These are phyloP conservation scores for Ophiocordyceps robertsii DNA, from an alignment of 2,329 filamentous ascomycete species.

Conservation along the genomic window DNA sequence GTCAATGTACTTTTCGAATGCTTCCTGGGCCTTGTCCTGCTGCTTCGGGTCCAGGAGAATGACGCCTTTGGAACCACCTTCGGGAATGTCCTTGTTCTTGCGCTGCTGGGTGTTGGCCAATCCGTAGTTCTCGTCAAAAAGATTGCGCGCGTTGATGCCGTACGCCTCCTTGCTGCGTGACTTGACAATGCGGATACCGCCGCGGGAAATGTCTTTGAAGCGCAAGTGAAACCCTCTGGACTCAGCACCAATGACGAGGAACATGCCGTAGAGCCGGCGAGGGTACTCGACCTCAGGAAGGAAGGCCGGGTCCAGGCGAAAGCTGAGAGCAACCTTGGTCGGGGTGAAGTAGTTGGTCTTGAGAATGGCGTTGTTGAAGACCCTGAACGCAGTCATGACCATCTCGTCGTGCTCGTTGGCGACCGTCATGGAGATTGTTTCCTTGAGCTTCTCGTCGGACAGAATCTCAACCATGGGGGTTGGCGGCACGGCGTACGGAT, in stretches of 20 bases:
- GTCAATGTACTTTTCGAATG: slow-evolving; percentile 99
- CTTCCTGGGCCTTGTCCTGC: slow-evolving; percentile 82
- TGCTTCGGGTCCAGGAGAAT: slow-evolving; percentile 87
- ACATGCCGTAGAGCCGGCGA: slow-evolving; percentile 92
- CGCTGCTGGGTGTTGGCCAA: slow-evolving; percentile 96
- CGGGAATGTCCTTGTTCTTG: slow-evolving; percentile 99
- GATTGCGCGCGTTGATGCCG: slow-evolving; percentile 84
- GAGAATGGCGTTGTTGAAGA: slow-evolving; percentile 85
- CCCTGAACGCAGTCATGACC: slow-evolving; percentile 92
- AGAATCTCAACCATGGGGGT: slow-evolving; percentile 54
- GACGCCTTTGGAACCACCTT: slow-evolving; percentile 96
- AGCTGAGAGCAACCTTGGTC: slow-evolving; percentile 95
- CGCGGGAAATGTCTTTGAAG: slow-evolving; percentile 92
- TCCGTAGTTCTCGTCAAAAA: slow-evolving; percentile 99
- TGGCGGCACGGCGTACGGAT: slow-evolving; percentile 37
- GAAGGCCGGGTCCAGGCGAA: slow-evolving; percentile 83
- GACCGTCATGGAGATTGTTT: slow-evolving; percentile 66
- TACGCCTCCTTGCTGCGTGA: slow-evolving; percentile 94
- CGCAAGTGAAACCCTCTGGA: slow-evolving; percentile 94
- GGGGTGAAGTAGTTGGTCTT: slow-evolving; percentile 98
- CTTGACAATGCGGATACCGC: slow-evolving; percentile 97
- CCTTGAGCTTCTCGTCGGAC: slow-evolving; percentile 59
- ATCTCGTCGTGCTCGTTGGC: slow-evolving; percentile 92
- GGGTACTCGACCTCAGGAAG: slow-evolving; percentile 86
- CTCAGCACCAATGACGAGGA: slow-evolving; percentile 92